Percentiles rank a stretch among this genome's conserved stretches.
phyloP scores from a whole-genome alignment of 31 red algal species.

The Odonthalia washingtoniensis region DNA sequence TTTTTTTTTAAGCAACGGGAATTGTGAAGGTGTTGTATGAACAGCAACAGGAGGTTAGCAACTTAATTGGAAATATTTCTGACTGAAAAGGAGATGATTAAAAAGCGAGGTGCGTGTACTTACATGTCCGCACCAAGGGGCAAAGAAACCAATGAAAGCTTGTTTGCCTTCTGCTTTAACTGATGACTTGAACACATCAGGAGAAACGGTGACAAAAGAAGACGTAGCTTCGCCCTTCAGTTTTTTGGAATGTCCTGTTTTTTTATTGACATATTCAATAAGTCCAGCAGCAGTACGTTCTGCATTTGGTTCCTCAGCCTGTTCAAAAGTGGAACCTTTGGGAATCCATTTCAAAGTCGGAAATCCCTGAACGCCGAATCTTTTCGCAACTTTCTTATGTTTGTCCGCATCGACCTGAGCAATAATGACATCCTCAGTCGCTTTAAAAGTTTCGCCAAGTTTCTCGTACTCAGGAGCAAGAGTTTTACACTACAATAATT shows the following conservation, averaged over 20 bases:
- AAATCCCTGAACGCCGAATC: conserved; percentile 77
- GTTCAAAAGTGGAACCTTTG: conserved; percentile 59
- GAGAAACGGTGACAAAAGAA: conserved; percentile 2
- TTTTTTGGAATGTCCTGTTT: conserved; percentile 56
- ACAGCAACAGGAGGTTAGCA: too few relatives aligned
- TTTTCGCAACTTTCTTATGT: conserved; percentile 65
- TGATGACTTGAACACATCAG: conserved; percentile 9
- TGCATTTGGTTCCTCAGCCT: conserved; percentile 55
- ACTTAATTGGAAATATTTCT: too few relatives aligned
- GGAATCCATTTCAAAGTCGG: conserved; percentile 81
- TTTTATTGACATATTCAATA: conserved; percentile 69
- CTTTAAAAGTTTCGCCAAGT: conserved; percentile 54
- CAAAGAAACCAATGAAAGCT: conserved; percentile 53
- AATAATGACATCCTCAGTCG: conserved; percentile 64
- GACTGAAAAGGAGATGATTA: background rate
- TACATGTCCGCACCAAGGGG: conserved; percentile 57
- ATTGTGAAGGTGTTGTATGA: too few relatives aligned
- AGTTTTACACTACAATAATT: conserved; percentile 70
- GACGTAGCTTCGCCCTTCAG: conserved; percentile 35
- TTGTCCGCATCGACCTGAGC: conserved; percentile 87
- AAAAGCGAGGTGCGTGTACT: conserved; percentile 10
- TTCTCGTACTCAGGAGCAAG: conserved; percentile 74
- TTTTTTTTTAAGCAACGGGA: too few relatives aligned
- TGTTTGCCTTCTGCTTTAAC: background rate
- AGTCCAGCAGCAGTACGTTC: conserved; percentile 64